Percentiles rank a stretch among this genome's conserved stretches.
phyloP scores from a whole-genome alignment of 2,329 filamentous ascomycete species.

The Endoconidiophora laricicola region DNA sequence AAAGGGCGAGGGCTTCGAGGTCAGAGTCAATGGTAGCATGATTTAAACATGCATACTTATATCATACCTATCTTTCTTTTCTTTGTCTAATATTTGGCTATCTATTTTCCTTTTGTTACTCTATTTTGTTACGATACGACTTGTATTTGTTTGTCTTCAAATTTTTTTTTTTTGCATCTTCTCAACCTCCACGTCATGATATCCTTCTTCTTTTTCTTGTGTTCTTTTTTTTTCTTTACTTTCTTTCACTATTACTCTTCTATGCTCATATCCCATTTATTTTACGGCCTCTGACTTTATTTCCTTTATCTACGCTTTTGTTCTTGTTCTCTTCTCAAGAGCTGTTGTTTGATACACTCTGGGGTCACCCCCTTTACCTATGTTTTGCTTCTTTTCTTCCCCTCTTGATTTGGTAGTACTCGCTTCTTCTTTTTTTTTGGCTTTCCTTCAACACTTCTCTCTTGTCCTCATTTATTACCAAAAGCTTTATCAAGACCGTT shows the following conservation, averaged over 20 bases:
- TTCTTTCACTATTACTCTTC: not conserved
- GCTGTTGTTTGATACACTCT: slow-evolving; percentile 13
- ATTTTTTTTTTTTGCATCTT: slow-evolving; percentile 11
- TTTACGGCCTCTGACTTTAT: not conserved
- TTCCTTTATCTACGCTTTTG: slow-evolving; percentile 8
- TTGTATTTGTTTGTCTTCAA: slow-evolving; percentile 10
- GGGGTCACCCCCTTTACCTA: slow-evolving; percentile 11
- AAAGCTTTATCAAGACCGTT: slow-evolving; percentile 1
- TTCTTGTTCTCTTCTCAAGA: slow-evolving; percentile 7
- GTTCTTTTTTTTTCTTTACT: slow-evolving; percentile 8
- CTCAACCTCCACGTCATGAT: slow-evolving; percentile 8
- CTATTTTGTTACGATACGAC: not conserved
- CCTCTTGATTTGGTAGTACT: slow-evolving; percentile 1
- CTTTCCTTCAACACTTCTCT: slow-evolving; percentile 14
- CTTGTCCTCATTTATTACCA: slow-evolving; percentile 1
- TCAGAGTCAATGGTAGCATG: slow-evolving; percentile 67
- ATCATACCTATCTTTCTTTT: not conserved
- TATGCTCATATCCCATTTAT: slow-evolving; percentile 4
- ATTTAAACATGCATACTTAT: slow-evolving; percentile 28
- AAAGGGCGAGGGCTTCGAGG: slow-evolving; percentile 68
- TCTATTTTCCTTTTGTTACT: not conserved
- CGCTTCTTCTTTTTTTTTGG: slow-evolving; percentile 12
- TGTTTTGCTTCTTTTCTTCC: slow-evolving; percentile 3
- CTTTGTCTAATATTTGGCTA: slow-evolving; percentile 10
- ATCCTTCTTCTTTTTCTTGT: slow-evolving; percentile 6